Evolutionary conservation across 495 filamentous ascomycete species (phyloP).

Genomic region (Podospora pseudoanserina): DNA sequence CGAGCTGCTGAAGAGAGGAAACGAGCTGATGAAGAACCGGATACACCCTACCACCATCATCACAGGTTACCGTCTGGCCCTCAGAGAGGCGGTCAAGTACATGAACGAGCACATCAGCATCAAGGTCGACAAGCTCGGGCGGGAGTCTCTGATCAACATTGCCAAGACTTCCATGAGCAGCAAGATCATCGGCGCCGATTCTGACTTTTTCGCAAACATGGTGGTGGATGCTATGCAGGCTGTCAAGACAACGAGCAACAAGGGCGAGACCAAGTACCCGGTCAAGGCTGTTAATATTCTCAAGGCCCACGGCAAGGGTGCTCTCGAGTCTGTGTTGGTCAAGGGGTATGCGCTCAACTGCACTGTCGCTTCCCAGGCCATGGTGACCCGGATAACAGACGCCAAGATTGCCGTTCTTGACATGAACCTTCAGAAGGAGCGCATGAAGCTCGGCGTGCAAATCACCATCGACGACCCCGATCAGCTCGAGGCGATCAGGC

Average conservation of each 20-base stretch:
- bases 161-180: constrained; percentile 99
- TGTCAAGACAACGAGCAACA: constrained; percentile 88
- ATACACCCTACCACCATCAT: constrained; percentile 99
- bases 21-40: constrained; percentile 98
- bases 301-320: constrained; percentile 95
- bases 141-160: constrained; percentile 88
- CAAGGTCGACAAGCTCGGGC: constrained; percentile 86
- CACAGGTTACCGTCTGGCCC: constrained; percentile 91
- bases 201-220: constrained; percentile 96
- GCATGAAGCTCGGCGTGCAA: constrained; percentile 98
- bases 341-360: constrained; percentile 98
- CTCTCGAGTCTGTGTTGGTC: constrained; percentile 82
- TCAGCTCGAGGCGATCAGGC: constrained; percentile 93
- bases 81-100: constrained; percentile 95
- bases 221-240: constrained; percentile 94
- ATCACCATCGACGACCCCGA: constrained; percentile 97
- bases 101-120: constrained; percentile 97
- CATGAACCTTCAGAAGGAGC: constrained; percentile 97
- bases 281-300: constrained; percentile 99
- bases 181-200: constrained; percentile 96
- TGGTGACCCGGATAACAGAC: constrained; percentile 88
- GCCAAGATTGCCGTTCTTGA: constrained; percentile 97
- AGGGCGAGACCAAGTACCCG: constrained; percentile 88
- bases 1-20: constrained; percentile 88
- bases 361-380: constrained; percentile 96